Conservation (phyloP, 805 yeast species). For the Scheffersomyces amazonensis region DNA sequence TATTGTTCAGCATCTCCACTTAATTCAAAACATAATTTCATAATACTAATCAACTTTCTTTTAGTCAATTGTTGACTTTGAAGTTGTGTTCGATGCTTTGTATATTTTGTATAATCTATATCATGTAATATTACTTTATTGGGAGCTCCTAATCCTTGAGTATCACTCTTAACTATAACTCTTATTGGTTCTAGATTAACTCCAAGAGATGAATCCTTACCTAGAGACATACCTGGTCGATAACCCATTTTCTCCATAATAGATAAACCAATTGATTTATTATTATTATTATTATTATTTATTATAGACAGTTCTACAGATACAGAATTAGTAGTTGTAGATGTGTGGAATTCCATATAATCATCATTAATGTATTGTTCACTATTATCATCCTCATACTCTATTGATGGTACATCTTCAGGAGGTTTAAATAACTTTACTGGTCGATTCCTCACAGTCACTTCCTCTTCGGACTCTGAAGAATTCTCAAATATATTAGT, state of each 20-base stretch:
- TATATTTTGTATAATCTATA: neutral
- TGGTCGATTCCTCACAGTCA: neutral
- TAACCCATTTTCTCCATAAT: constrained; percentile 64
- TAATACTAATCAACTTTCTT: constrained; percentile 21
- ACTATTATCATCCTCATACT: too few species aligned
- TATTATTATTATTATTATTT: constrained; percentile 2
- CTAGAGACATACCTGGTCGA: constrained; percentile 45
- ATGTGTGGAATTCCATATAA: constrained; percentile 9
- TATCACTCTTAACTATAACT: constrained; percentile 12
- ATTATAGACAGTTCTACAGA: constrained; percentile 3
- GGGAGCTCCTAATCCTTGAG: constrained; percentile 20
- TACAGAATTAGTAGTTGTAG: too few species aligned
- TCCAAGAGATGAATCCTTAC: constrained; percentile 17
- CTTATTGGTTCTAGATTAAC: constrained; percentile 31
- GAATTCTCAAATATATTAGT: constrained; percentile 4
- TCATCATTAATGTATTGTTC: too few species aligned
- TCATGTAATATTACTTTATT: neutral
- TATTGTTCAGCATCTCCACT: constrained; percentile 33
- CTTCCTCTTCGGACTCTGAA: constrained; percentile 1
- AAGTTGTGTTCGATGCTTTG: constrained; percentile 3
- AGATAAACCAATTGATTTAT: constrained; percentile 41
- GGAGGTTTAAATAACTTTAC: constrained; percentile 5
- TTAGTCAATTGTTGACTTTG: neutral
- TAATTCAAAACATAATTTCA: constrained; percentile 39
- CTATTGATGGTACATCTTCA: too few species aligned